These are phyloP conservation scores for Corymbia calophylla DNA, from an alignment of 441 rosid species.

Conservation along the genomic window DNA sequence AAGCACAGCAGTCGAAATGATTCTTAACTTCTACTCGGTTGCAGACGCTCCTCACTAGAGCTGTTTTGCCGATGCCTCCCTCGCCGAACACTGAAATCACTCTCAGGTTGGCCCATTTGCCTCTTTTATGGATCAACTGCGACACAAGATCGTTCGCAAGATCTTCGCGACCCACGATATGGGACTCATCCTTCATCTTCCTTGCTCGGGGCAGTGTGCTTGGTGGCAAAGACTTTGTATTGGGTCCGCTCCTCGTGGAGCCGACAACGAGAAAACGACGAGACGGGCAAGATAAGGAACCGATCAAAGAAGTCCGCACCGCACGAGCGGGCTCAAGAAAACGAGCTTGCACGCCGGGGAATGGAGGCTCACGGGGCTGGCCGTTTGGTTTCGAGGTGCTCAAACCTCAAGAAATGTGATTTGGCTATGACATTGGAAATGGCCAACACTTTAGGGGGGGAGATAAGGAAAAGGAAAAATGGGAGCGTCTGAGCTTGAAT, in stretches of 20 bases:
- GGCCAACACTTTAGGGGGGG: neutral
- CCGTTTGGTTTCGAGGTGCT: neutral
- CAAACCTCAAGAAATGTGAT: neutral
- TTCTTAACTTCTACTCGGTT: neutral
- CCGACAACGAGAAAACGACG: neutral
- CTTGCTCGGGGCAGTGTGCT: accelerated
- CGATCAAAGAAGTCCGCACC: accelerated
- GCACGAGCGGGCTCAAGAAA: neutral
- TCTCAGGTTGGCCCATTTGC: accelerated
- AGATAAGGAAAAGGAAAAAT: neutral
- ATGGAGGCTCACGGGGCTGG: accelerated
- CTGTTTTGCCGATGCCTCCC: neutral
- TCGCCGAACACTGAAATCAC: neutral
- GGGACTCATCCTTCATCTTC: neutral
- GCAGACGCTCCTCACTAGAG: neutral
- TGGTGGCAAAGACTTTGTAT: neutral
- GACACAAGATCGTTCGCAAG: accelerated
- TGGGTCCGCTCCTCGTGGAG: too few species aligned
- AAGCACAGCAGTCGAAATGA: neutral
- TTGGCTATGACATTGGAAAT: neutral
- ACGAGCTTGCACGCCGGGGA: neutral
- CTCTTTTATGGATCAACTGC: accelerated
- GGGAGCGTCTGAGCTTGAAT: neutral
- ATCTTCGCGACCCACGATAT: accelerated
- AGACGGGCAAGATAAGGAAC: neutral